Base-by-base conservation (phyloP, 2,329 filamentous ascomycete genomes). In the Diaporthe ampelina region DNA sequence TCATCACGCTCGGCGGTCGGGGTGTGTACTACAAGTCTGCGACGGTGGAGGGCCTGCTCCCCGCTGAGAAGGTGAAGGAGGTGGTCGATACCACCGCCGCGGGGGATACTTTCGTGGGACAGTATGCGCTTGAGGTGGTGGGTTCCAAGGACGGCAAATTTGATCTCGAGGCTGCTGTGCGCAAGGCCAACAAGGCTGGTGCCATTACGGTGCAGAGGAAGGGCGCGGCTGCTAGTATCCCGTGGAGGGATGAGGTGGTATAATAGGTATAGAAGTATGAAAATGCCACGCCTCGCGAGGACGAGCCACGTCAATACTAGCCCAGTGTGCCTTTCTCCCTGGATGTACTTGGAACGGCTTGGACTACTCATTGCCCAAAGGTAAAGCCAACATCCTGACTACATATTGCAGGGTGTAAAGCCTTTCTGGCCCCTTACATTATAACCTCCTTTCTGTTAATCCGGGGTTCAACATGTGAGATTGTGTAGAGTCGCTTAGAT, bases 51-150 rank as follows among this genome's bases (percentile, higher is more conserved):
- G 87, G 85, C 1, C 79, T 91, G 77, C 83, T 95, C 6, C 82
- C 85, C 3, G 94, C 94, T 0, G 88, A 90, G 76, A 93, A 93
- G 82, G 93, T 94, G 5, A 84, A 82, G 26, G 74, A 72, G 68
- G 96, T 98, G 1, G 91, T 98, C 6, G 96, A 98, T 82, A 98
- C 96, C 1, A 98, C 96, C 10, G 96, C 94, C 1, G 97, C 97
- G 7, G 96, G 96, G 0, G 96, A 98, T 82, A 98, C 96, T 0
- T 98, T 98, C 84, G 94, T 97, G 7, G 96, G 97, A 2, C 93
- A 91, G 29, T 97, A 98, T 82, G 94, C 94, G 3, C 90, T 97
- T 35, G 90, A 91, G 73, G 89, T 93, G 40, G 94, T 94, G 52
- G 87, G 81, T 32, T 70, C 81, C 80, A 48, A 76, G 75, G 57